Evolutionary conservation across 2,329 filamentous ascomycete species (phyloP).

Genomic region (Xylariaceae sp.): DNA sequence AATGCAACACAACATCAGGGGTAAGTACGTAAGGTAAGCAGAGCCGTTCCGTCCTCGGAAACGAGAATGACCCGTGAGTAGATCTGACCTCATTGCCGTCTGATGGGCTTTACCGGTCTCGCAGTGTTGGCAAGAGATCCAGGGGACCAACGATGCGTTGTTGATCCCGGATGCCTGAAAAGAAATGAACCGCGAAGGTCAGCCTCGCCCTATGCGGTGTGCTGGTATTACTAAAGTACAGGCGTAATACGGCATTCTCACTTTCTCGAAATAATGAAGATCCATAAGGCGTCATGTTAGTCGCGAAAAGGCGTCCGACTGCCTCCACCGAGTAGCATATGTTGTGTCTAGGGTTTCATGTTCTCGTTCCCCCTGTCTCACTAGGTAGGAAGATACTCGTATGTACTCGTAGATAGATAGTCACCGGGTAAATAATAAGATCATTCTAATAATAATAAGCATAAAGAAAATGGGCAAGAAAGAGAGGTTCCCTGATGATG

Average conservation of each 20-base stretch:
- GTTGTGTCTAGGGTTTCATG: no score
- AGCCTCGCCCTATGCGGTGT: not conserved
- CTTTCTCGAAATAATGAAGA: not conserved
- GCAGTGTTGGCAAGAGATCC: not conserved
- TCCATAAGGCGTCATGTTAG: not conserved
- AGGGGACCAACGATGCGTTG: not conserved
- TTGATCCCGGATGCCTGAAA: not conserved
- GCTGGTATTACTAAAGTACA: not conserved
- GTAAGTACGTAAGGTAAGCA: not conserved
- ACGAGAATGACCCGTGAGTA: not conserved
- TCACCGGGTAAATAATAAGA: no score
- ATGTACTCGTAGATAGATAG: no score
- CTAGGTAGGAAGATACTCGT: no score
- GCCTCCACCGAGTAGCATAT: no score
- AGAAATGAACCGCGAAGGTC: not conserved
- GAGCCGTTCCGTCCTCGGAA: not conserved
- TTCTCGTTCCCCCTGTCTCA: no score
- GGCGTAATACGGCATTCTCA: not conserved
- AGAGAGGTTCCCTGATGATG: no score
- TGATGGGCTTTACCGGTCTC: not conserved
- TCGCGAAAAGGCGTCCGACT: no score
- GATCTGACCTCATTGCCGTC: not conserved
- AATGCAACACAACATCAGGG: not conserved
- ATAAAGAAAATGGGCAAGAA: no score
- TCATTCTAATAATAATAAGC: no score